Conservation (phyloP, 2,329 filamentous ascomycete species). For the Neopestalotiopsis sp. region DNA sequence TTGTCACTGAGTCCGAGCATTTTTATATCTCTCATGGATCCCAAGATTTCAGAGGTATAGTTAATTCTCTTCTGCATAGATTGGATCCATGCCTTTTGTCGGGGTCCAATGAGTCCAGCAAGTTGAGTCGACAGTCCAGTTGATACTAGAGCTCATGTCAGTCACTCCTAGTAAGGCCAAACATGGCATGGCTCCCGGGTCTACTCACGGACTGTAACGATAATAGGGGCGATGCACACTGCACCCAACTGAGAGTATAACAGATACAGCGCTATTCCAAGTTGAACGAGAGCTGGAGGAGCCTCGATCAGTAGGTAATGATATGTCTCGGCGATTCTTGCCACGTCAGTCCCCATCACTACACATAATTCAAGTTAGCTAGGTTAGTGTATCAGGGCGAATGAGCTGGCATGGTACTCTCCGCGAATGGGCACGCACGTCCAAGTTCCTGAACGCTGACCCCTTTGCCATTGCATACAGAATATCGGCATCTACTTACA, state of each 20-base stretch:
- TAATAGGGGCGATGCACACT: constrained; percentile 21
- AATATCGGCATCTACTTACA: not conserved
- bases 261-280: constrained; percentile 19
- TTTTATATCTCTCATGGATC: constrained; percentile 27
- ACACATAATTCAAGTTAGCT: too few relatives aligned
- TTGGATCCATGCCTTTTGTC: constrained; percentile 26
- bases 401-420: too few relatives aligned
- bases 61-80: constrained; percentile 22
- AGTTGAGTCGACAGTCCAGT: constrained; percentile 16
- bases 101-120: constrained; percentile 13
- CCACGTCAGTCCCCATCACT: constrained; percentile 31
- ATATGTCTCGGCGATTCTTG: constrained; percentile 19
- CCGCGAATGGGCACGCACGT: too few relatives aligned
- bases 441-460: not conserved
- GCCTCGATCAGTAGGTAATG: constrained; percentile 17
- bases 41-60: constrained; percentile 25
- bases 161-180: too few relatives aligned
- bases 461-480: not conserved
- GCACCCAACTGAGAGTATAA: constrained; percentile 23
- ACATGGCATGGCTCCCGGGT: too few relatives aligned
- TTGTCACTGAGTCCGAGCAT: constrained; percentile 25
- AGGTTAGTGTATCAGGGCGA: too few relatives aligned
- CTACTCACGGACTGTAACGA: constrained; percentile 20
- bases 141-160: constrained; percentile 4
- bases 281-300: constrained; percentile 13